Evolutionary conservation across 306 rosid species (phyloP).

Genomic region (Vachellia collinsii): DNA sequence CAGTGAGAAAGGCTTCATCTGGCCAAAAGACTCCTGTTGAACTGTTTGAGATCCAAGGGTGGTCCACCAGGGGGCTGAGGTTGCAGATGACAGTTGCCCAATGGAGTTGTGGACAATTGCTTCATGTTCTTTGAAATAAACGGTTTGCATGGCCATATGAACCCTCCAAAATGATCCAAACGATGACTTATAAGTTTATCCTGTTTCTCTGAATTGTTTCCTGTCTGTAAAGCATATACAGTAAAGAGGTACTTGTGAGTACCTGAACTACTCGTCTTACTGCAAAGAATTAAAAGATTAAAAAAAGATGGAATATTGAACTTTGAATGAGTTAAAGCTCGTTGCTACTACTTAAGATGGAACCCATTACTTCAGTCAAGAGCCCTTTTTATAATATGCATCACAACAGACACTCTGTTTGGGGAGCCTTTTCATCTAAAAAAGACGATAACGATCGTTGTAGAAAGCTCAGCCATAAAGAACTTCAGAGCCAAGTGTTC

Average conservation of each 20-base stretch:
- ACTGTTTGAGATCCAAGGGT: conserved; percentile 53
- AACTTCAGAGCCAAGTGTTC: background rate
- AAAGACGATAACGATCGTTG: background rate
- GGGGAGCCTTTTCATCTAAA: background rate
- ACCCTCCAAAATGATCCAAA: conserved; percentile 30
- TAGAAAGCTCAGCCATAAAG: background rate
- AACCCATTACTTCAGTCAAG: background rate
- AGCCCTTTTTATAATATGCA: background rate
- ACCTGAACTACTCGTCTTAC: background rate
- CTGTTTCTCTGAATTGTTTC: conserved; percentile 2
- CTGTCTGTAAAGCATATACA: conserved; percentile 49
- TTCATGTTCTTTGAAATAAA: conserved; percentile 62
- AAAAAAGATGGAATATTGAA: background rate
- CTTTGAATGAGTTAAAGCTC: conserved; percentile 1
- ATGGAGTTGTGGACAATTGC: conserved; percentile 49
- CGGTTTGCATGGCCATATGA: conserved; percentile 64
- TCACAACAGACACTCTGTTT: conserved; percentile 15
- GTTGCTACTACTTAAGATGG: conserved; percentile 17
- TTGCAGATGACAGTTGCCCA: conserved; percentile 57
- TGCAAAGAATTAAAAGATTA: background rate
- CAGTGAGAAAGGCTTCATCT: conserved; percentile 51
- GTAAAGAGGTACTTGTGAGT: background rate
- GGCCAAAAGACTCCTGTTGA: conserved; percentile 56
- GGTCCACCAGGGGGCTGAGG: conserved; percentile 64
- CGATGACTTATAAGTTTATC: conserved; percentile 3